A percentile compares a stretch with the other conserved stretches of the same genome.
Evolutionary conservation across 495 filamentous ascomycete species (phyloP).

Genomic region (Tuber indicum): DNA sequence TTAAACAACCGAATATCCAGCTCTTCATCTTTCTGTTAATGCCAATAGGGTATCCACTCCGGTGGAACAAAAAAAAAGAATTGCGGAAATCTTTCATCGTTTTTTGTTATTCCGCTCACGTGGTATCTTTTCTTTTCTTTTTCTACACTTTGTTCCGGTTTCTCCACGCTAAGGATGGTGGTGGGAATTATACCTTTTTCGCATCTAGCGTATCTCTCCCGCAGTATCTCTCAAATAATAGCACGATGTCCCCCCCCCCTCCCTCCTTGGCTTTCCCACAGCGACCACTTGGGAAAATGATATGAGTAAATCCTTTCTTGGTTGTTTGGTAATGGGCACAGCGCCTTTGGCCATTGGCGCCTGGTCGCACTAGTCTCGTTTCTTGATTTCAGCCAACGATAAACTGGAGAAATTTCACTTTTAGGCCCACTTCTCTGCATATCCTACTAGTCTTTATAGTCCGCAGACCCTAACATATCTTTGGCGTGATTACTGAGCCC

Average conservation of each 20-base stretch:
- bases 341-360: not conserved
- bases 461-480: not conserved
- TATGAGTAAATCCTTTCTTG: not conserved
- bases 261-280: not conserved
- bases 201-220: not conserved
- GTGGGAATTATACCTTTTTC: not conserved
- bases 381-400: not conserved
- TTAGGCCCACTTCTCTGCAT: not conserved
- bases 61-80: not conserved
- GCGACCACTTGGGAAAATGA: not conserved
- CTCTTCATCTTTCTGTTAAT: not conserved
- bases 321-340: not conserved
- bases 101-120: constrained; percentile 4
- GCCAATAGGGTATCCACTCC: not conserved
- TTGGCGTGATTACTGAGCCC: not conserved
- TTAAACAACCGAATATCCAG: not conserved
- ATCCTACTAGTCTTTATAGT: not conserved
- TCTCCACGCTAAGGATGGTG: not conserved
- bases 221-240: not conserved
- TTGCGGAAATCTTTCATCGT: not conserved
- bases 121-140: not conserved
- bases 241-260: not conserved
- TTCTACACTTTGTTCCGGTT: not conserved
- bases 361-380: not conserved
- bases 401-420: not conserved